Conservation (phyloP, 2,329 filamentous ascomycete species). For the Pseudocercospora cruenta region DNA sequence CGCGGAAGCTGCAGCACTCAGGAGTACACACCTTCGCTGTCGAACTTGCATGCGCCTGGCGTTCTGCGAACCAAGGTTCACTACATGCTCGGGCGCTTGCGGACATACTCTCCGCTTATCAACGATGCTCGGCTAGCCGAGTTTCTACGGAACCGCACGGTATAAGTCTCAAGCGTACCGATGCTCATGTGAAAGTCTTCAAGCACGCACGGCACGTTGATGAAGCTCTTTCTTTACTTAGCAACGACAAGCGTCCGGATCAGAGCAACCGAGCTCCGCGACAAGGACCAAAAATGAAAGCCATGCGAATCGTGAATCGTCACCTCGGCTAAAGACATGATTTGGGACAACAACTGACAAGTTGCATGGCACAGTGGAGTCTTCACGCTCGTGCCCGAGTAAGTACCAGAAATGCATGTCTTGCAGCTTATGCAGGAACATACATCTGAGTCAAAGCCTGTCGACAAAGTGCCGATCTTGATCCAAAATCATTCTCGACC, state of each 20-base stretch:
- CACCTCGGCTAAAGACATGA: background rate
- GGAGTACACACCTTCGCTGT: slow-evolving; percentile 1
- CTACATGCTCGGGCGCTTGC: background rate
- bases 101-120: background rate
- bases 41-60: background rate
- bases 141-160: background rate
- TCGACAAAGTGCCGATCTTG: background rate
- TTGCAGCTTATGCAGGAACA: slow-evolving; percentile 6
- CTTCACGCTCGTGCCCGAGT: background rate
- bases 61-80: background rate
- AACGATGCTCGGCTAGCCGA: background rate
- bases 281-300: background rate
- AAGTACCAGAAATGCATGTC: background rate
- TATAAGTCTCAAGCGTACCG: background rate
- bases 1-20: background rate
- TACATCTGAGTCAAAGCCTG: background rate
- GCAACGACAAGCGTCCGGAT: background rate
- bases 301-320: background rate
- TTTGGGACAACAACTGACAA: background rate
- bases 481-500: background rate
- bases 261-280: background rate
- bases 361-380: background rate
- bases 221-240: background rate
- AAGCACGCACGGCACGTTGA: background rate
- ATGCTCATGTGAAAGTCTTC: background rate